These are phyloP conservation scores for Mortierella sp. DNA, from an alignment of 371 early-diverging fungal genomes.

Conservation along the genomic window DNA sequence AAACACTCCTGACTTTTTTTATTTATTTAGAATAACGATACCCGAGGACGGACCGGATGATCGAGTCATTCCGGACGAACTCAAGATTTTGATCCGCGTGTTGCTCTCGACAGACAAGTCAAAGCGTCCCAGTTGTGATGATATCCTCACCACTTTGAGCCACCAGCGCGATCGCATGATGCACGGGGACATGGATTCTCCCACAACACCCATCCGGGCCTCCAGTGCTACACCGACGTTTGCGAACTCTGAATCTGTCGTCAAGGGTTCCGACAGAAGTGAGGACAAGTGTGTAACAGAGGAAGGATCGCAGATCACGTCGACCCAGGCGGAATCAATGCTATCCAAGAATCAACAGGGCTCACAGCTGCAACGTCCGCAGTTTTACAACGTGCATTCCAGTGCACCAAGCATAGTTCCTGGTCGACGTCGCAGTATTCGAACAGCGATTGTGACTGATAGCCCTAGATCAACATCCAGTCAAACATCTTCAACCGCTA, in stretches of 20 bases:
- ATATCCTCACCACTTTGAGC: constrained; percentile 59
- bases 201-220: constrained; percentile 10
- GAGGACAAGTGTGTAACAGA: neutral
- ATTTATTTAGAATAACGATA: constrained; percentile 25
- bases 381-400: too few relatives aligned
- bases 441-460: too few relatives aligned
- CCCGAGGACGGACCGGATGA: constrained; percentile 47
- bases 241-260: neutral
- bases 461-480: neutral
- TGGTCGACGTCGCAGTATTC: too few relatives aligned
- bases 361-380: constrained; percentile 2
- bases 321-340: too few relatives aligned
- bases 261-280: neutral
- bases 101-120: constrained; percentile 68
- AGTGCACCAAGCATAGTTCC: too few relatives aligned
- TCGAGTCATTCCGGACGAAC: constrained; percentile 65
- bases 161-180: constrained; percentile 49
- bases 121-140: constrained; percentile 74
- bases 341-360: neutral
- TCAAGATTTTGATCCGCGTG: constrained; percentile 69
- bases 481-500: neutral
- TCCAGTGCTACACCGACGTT: constrained; percentile 1
- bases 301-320: too few relatives aligned
- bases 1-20: neutral
- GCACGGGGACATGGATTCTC: constrained; percentile 46